Evolutionary conservation across 768 basidiomycete genomes (phyloP).

Genomic region (Boletus rubroflammeus): DNA sequence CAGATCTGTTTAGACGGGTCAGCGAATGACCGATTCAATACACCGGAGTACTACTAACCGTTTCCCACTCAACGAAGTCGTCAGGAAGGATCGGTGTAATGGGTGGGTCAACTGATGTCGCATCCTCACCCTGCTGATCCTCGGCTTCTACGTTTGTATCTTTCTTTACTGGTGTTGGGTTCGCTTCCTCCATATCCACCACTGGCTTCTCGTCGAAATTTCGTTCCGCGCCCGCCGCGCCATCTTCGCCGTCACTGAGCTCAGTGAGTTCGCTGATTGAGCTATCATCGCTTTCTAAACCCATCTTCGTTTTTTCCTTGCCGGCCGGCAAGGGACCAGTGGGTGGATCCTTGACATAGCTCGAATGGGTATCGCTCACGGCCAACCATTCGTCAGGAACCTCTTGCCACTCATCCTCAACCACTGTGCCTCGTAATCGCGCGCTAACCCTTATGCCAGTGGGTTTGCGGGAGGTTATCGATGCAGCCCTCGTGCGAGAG

Average conservation of each 20-base stretch:
- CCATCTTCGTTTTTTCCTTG: conserved; percentile 39
- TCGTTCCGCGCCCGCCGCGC: conserved; percentile 20
- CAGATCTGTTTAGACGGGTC: conserved; percentile 57
- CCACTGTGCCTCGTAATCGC: conserved; percentile 52
- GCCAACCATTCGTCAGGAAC: conserved; percentile 72
- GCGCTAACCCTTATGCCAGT: conserved; percentile 65
- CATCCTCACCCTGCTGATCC: conserved; percentile 1
- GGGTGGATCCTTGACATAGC: conserved; percentile 10
- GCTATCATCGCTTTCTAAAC: conserved; percentile 58
- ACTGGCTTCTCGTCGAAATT: not conserved
- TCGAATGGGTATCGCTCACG: conserved; percentile 17
- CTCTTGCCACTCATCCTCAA: conserved; percentile 72
- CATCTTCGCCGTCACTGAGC: conserved; percentile 48
- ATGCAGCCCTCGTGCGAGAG: conserved; percentile 11
- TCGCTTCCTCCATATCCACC: conserved; percentile 2
- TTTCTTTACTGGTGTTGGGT: not conserved
- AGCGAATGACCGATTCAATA: not conserved
- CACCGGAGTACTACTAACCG: conserved; percentile 46
- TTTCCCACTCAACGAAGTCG: conserved; percentile 87
- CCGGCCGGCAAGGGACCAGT: conserved; percentile 4
- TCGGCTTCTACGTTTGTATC: not conserved
- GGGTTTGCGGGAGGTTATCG: conserved; percentile 28
- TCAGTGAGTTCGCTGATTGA: conserved; percentile 75
- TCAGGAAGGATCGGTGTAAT: conserved; percentile 33
- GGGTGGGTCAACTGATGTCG: not conserved